phyloP scores from a whole-genome alignment of 2,329 filamentous ascomycete genomes.

The Cadophora sp. region DNA sequence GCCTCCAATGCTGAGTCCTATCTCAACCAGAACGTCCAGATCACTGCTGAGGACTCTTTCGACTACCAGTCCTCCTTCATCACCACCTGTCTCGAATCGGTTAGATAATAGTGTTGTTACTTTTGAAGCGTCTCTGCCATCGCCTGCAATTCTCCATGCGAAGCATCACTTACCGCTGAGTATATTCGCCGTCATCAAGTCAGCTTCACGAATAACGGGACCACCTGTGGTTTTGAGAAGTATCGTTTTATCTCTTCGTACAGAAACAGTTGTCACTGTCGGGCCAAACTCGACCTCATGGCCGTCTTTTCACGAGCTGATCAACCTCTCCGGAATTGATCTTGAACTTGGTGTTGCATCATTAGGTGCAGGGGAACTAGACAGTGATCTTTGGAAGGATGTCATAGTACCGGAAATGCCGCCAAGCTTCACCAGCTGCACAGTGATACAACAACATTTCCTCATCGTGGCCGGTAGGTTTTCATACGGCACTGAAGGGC shows the following conservation, averaged over 20 bases:
- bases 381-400: slow-evolving; percentile 1
- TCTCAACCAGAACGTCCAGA: slow-evolving; percentile 9
- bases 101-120: slow-evolving; percentile 3
- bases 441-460: slow-evolving; percentile 7
- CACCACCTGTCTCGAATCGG: neutral
- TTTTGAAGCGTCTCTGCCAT: neutral
- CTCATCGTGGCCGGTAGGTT: slow-evolving; percentile 3
- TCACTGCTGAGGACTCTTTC: neutral
- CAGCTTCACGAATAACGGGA: neutral
- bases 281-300: slow-evolving; percentile 3
- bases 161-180: neutral
- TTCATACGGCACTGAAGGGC: neutral
- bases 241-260: neutral
- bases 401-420: neutral
- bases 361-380: neutral
- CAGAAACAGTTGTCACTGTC: neutral
- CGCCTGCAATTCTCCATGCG: neutral
- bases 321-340: neutral
- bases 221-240: neutral
- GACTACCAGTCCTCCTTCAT: neutral
- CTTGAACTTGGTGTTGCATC: neutral
- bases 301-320: neutral
- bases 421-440: slow-evolving; percentile 10
- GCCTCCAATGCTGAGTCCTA: slow-evolving; percentile 13
- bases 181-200: neutral